These are phyloP conservation scores for Stipa capillata DNA, from an alignment of 176 grass and related monocot genomes.

Conservation along the genomic window DNA sequence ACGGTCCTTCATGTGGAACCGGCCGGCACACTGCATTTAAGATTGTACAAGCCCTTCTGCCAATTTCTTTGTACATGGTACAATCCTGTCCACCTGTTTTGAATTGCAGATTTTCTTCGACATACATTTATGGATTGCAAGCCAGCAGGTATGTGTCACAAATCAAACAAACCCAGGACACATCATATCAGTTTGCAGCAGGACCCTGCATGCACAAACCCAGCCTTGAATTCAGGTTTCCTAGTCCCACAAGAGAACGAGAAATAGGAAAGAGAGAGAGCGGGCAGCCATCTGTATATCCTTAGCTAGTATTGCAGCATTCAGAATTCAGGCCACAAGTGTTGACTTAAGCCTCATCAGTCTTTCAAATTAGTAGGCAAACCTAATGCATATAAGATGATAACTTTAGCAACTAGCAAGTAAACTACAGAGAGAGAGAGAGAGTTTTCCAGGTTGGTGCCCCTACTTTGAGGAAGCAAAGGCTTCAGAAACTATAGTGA, in stretches of 20 bases:
- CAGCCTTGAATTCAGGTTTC: slow-evolving; percentile 48
- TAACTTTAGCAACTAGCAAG: slow-evolving; percentile 1
- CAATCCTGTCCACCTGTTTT: slow-evolving; percentile 22
- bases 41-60: slow-evolving; percentile 9
- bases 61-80: slow-evolving; percentile 17
- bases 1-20: slow-evolving; percentile 29
- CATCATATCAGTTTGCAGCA: slow-evolving; percentile 41
- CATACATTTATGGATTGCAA: slow-evolving; percentile 30
- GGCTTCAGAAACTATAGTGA: slow-evolving; percentile 9
- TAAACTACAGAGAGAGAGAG: slow-evolving; percentile 1
- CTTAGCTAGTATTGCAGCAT: slow-evolving; percentile 14
- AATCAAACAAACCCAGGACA: slow-evolving; percentile 31
- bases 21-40: slow-evolving; percentile 35
- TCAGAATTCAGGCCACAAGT: slow-evolving; percentile 18
- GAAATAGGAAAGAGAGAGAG: too few relatives aligned
- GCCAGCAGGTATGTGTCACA: slow-evolving; percentile 29
- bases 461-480: slow-evolving; percentile 22
- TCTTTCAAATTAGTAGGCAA: slow-evolving; percentile 11
- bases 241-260: slow-evolving; percentile 12
- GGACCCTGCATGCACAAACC: slow-evolving; percentile 9
- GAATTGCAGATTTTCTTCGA: slow-evolving; percentile 7
- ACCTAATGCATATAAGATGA: slow-evolving; percentile 8
- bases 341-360: slow-evolving; percentile 16
- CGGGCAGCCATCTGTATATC: too few relatives aligned
- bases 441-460: slow-evolving; percentile 5